Percentiles rank a stretch among this genome's conserved stretches.
Evolutionary conservation across 345 rosid species (phyloP).

Genomic region (Bruguiera parviflora): DNA sequence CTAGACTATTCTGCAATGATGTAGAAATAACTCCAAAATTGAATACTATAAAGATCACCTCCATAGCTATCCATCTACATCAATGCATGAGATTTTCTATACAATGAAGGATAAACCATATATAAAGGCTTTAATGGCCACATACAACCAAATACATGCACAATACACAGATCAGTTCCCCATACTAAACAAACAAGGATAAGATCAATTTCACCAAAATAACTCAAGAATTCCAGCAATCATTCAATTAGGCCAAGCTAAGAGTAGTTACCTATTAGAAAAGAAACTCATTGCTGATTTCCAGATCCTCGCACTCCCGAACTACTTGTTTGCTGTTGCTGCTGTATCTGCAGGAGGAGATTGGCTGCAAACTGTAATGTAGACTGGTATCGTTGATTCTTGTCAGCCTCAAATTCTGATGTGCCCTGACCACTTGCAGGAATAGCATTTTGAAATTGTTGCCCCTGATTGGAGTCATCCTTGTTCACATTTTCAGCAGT

Average conservation of each 20-base stretch:
- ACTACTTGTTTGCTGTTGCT: constrained; percentile 46
- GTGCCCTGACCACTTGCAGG: constrained; percentile 47
- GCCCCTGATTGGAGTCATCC: constrained; percentile 49
- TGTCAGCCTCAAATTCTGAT: constrained; percentile 65
- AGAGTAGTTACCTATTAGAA: constrained; percentile 16
- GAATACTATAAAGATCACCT: background rate
- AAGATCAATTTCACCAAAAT: too few relatives aligned
- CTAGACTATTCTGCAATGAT: background rate
- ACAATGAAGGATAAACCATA: background rate
- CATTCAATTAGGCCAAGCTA: background rate
- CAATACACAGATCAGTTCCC: background rate
- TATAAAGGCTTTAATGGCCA: background rate
- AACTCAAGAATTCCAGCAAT: background rate
- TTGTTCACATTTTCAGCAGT: constrained; percentile 37
- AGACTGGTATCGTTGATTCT: constrained; percentile 85
- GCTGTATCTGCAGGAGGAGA: constrained; percentile 89
- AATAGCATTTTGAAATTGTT: constrained; percentile 48
- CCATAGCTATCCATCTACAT: background rate
- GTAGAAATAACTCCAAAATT: background rate
- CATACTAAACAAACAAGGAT: background rate
- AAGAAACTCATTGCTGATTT: constrained; percentile 29
- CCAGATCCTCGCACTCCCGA: constrained; percentile 24
- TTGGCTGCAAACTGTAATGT: constrained; percentile 88
- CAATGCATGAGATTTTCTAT: background rate
- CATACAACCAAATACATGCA: background rate